Evolutionary conservation across 805 yeast species (phyloP).

Genomic region (Kodamaea nitidulidarum): DNA sequence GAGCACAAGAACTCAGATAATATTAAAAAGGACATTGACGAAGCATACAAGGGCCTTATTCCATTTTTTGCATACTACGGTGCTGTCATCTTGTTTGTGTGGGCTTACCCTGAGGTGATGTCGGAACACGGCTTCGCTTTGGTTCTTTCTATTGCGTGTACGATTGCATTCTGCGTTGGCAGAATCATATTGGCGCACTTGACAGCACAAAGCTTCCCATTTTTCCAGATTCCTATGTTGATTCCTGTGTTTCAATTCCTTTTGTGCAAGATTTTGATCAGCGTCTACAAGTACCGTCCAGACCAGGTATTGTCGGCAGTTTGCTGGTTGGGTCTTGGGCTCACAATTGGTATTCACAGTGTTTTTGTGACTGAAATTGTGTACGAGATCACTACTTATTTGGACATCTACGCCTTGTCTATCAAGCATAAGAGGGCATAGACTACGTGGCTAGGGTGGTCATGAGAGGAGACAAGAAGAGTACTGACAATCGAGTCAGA

Average conservation of each 20-base stretch:
- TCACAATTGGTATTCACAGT: conserved; percentile 64
- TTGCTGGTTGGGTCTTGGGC: conserved; percentile 62
- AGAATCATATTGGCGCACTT: conserved; percentile 84
- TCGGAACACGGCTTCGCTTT: conserved; percentile 48
- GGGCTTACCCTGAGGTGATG: conserved; percentile 51
- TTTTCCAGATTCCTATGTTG: conserved; percentile 62
- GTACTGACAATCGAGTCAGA: too few species aligned
- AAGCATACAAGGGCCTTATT: conserved; percentile 48
- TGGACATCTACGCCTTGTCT: conserved; percentile 81
- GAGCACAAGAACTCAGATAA: conserved; percentile 18
- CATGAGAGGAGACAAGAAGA: not conserved
- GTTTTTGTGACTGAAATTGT: conserved; percentile 75
- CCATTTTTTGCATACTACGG: conserved; percentile 64
- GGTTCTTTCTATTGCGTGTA: conserved; percentile 65
- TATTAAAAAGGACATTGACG: conserved; percentile 37
- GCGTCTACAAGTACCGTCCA: conserved; percentile 35
- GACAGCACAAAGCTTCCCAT: conserved; percentile 75
- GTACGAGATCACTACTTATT: conserved; percentile 69
- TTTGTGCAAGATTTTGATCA: conserved; percentile 30
- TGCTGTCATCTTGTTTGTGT: conserved; percentile 44
- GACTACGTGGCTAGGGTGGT: too few species aligned
- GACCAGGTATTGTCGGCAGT: conserved; percentile 46
- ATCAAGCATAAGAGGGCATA: conserved; percentile 70
- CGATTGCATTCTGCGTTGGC: conserved; percentile 85
- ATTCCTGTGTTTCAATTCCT: conserved; percentile 54